Evolutionary conservation across 2,329 filamentous ascomycete species (phyloP).

Genomic region (Microcyclosporella mali): DNA sequence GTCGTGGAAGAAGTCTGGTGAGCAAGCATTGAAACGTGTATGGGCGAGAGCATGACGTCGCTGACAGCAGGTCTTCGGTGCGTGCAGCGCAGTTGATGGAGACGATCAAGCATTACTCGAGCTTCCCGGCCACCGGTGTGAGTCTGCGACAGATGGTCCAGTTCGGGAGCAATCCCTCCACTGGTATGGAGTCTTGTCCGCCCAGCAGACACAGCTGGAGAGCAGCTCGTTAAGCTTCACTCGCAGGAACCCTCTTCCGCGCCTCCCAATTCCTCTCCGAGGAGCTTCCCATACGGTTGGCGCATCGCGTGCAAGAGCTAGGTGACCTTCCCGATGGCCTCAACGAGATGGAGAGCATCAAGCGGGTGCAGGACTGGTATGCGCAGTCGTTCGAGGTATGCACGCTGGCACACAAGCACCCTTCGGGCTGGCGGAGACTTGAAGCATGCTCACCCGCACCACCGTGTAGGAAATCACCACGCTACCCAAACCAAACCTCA

Average conservation of each 20-base stretch:
- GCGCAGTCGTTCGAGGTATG: conserved; percentile 96
- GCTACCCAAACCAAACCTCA: conserved; percentile 70
- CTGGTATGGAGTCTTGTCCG: too few relatives aligned
- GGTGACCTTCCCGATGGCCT: conserved; percentile 88
- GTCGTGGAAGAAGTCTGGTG: conserved; percentile 30
- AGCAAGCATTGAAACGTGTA: conserved; percentile 5
- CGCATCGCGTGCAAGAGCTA: conserved; percentile 93
- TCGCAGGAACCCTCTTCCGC: conserved; percentile 81
- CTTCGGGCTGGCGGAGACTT: neutral
- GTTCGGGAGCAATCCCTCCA: conserved; percentile 90
- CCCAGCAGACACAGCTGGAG: neutral
- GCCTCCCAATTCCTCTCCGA: conserved; percentile 97
- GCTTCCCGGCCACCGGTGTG: conserved; percentile 92
- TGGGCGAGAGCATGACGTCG: conserved; percentile 8
- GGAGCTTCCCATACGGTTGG: conserved; percentile 92
- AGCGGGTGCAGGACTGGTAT: conserved; percentile 95
- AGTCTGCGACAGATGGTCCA: conserved; percentile 98
- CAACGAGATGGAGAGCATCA: conserved; percentile 96
- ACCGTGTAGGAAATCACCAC: conserved; percentile 76
- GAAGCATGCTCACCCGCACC: conserved; percentile 2
- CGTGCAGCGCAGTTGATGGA: conserved; percentile 24
- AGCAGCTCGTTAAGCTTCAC: conserved; percentile 2
- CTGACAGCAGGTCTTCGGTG: conserved; percentile 3
- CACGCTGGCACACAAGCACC: conserved; percentile 6
- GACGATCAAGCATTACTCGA: conserved; percentile 44